These are phyloP conservation scores for Amanita fuliginea DNA, from an alignment of 768 basidiomycete genomes.

Conservation along the genomic window DNA sequence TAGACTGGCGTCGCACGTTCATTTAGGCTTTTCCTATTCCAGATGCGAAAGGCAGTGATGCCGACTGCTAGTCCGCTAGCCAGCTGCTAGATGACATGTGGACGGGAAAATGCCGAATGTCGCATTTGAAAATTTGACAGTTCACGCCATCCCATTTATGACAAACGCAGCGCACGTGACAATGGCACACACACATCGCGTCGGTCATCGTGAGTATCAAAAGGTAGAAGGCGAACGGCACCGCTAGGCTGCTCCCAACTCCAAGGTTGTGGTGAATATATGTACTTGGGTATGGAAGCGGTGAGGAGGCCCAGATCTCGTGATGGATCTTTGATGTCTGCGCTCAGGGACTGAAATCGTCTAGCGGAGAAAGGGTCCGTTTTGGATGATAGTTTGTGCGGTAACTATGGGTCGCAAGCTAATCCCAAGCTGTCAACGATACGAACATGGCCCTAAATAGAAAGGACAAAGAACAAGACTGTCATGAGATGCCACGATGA, in stretches of 20 bases:
- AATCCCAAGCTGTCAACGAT: constrained; percentile 3
- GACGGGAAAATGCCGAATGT: neutral
- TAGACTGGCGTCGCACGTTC: neutral
- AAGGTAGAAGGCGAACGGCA: neutral
- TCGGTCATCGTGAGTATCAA: neutral
- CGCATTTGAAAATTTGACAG: neutral
- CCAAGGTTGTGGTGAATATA: neutral
- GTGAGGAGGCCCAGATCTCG: neutral
- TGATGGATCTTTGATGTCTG: neutral
- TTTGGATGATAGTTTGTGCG: constrained; percentile 3
- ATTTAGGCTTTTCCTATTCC: neutral
- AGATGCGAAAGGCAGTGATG: neutral
- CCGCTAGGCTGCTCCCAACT: neutral
- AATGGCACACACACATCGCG: neutral
- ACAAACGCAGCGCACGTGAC: neutral
- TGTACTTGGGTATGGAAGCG: too few relatives aligned
- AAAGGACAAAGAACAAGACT: neutral
- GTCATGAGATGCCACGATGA: neutral
- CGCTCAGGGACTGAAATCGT: neutral
- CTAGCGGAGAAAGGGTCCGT: neutral
- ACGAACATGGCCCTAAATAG: neutral
- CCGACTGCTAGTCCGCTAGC: neutral
- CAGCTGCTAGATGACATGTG: too few relatives aligned
- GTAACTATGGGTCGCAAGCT: neutral
- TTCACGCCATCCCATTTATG: neutral